Conservation (phyloP, 768 basidiomycete genomes). For the Phlebiopsis flavidoalba region DNA sequence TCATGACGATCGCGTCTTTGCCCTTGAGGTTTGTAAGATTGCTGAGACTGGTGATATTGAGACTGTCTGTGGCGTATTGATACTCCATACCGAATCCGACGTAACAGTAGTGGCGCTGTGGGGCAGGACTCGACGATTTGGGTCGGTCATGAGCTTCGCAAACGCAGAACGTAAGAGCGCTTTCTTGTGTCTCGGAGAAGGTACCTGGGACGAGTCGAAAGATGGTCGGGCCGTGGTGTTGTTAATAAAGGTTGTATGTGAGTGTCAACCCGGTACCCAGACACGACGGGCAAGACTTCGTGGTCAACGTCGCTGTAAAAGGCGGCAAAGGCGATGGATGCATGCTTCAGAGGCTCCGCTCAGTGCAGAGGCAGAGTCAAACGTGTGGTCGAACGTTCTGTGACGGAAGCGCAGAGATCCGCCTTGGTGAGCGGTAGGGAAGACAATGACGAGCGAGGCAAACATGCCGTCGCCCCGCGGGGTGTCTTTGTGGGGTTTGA, state of each 20-base stretch:
- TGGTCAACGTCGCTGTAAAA: conserved; percentile 39
- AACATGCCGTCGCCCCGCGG: conserved; percentile 24
- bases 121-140: conserved; percentile 23
- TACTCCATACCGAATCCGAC: conserved; percentile 34
- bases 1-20: conserved; percentile 3
- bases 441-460: conserved; percentile 42
- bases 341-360: conserved; percentile 1
- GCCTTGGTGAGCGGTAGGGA: conserved; percentile 40
- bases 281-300: conserved; percentile 33
- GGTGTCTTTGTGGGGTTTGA: conserved; percentile 23
- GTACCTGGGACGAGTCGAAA: neutral
- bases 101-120: conserved; percentile 25
- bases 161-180: conserved; percentile 4
- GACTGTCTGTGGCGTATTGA: conserved; percentile 25
- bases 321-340: conserved; percentile 30
- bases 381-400: conserved; percentile 21
- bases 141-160: conserved; percentile 22
- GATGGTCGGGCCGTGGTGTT: neutral
- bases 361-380: conserved; percentile 25
- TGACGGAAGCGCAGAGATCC: conserved; percentile 32
- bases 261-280: conserved; percentile 37
- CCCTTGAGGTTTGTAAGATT: neutral
- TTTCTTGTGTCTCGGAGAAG: neutral
- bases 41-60: neutral
- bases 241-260: conserved; percentile 33